phyloP scores from a whole-genome alignment of 495 filamentous ascomycete species.

The Neurospora sp. region DNA sequence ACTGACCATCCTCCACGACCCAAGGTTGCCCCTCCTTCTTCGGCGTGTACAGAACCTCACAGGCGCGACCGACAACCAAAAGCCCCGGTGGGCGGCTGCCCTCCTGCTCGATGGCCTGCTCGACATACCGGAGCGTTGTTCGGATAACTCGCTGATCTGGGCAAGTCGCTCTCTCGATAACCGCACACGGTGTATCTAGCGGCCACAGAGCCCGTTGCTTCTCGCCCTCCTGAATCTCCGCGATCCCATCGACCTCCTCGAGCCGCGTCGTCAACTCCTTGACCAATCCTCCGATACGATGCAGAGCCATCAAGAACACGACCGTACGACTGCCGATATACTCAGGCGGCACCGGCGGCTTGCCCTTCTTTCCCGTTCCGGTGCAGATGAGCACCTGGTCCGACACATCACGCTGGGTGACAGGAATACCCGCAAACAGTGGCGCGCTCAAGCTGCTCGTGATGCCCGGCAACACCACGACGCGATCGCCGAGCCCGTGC shows the following conservation, averaged over 20 bases:
- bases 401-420: conserved; percentile 79
- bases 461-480: conserved; percentile 73
- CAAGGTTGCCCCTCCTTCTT: conserved; percentile 48
- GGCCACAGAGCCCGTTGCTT: conserved; percentile 32
- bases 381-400: conserved; percentile 93
- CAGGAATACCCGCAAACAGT: conserved; percentile 77
- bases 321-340: conserved; percentile 70
- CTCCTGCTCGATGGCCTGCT: conserved; percentile 75
- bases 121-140: conserved; percentile 70
- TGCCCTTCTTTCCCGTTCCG: conserved; percentile 89
- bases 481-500: conserved; percentile 47
- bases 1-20: conserved; percentile 78
- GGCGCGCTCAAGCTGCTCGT: conserved; percentile 81
- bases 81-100: conserved; percentile 84
- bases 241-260: conserved; percentile 5
- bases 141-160: conserved; percentile 88
- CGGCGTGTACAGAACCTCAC: conserved; percentile 57
- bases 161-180: conserved; percentile 89
- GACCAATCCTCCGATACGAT: conserved; percentile 66
- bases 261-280: conserved; percentile 44
- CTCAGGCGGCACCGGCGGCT: conserved; percentile 65
- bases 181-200: conserved; percentile 68
- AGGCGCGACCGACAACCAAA: conserved; percentile 78
- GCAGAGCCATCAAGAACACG: conserved; percentile 93
- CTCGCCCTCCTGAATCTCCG: conserved; percentile 12